These are phyloP conservation scores for Quercus phellos DNA, from an alignment of 331 rosid genomes.

Conservation along the genomic window DNA sequence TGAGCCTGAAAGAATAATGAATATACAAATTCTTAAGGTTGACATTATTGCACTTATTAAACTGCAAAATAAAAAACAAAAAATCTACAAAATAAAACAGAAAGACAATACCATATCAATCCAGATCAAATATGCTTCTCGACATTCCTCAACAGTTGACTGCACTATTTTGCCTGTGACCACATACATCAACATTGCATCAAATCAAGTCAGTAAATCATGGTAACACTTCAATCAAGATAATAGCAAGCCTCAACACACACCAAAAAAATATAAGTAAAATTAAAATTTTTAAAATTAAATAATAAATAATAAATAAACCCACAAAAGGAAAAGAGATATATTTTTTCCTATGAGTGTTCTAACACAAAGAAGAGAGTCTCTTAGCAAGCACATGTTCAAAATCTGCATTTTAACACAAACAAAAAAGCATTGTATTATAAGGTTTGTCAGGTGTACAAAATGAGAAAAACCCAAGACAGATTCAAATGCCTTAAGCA, in stretches of 20 bases:
- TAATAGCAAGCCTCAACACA: background rate
- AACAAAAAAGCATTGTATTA: background rate
- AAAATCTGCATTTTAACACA: background rate
- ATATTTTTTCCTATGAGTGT: too few species aligned
- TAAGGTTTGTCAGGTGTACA: background rate
- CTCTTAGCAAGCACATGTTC: background rate
- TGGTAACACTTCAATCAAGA: background rate
- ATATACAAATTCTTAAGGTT: slow-evolving; percentile 13
- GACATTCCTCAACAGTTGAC: slow-evolving; percentile 89
- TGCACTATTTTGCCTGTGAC: slow-evolving; percentile 86
- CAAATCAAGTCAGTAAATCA: slow-evolving; percentile 21
- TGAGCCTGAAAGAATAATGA: slow-evolving; percentile 62
- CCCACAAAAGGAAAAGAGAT: background rate
- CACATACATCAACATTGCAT: slow-evolving; percentile 24
- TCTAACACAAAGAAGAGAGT: background rate
- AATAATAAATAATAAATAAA: background rate
- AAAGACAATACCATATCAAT: slow-evolving; percentile 48
- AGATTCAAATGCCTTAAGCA: background rate
- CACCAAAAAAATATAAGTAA: background rate
- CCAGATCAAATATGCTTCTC: slow-evolving; percentile 76
- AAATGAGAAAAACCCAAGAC: background rate
- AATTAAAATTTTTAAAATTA: background rate
- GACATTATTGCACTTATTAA: background rate
- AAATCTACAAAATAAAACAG: background rate
- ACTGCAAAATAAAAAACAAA: slow-evolving; percentile 1